Evolutionary conservation across 441 rosid genomes (phyloP).

Genomic region (Populus hybrid): DNA sequence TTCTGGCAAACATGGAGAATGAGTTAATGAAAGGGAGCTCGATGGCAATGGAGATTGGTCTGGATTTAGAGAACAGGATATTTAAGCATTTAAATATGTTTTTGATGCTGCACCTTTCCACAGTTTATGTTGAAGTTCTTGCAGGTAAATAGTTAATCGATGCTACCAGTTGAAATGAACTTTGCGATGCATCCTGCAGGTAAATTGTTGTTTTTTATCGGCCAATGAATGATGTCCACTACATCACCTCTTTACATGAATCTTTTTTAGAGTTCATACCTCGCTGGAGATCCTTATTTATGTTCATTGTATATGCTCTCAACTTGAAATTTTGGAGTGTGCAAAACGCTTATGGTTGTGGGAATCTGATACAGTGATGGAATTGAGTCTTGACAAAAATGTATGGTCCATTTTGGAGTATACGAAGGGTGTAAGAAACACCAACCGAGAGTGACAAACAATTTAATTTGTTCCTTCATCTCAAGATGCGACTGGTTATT

Average conservation of each 20-base stretch:
- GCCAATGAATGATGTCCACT: neutral
- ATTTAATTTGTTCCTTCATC: neutral
- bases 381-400: conserved; percentile 8
- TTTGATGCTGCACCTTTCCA: neutral
- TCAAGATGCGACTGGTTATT: neutral
- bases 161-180: neutral
- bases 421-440: conserved; percentile 33
- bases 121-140: neutral
- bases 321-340: neutral
- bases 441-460: conserved; percentile 1
- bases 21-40: neutral
- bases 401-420: conserved; percentile 25
- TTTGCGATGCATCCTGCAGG: neutral
- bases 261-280: neutral
- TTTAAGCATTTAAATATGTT: neutral
- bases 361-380: neutral
- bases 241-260: neutral
- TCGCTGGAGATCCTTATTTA: neutral
- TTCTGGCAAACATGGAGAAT: neutral
- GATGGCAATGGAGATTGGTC: neutral
- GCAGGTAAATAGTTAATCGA: neutral
- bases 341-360: neutral
- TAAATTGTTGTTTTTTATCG: neutral
- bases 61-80: neutral
- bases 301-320: neutral